These are phyloP conservation scores for Botrytis deweyae DNA, from an alignment of 2,329 filamentous ascomycete genomes.

Conservation along the genomic window DNA sequence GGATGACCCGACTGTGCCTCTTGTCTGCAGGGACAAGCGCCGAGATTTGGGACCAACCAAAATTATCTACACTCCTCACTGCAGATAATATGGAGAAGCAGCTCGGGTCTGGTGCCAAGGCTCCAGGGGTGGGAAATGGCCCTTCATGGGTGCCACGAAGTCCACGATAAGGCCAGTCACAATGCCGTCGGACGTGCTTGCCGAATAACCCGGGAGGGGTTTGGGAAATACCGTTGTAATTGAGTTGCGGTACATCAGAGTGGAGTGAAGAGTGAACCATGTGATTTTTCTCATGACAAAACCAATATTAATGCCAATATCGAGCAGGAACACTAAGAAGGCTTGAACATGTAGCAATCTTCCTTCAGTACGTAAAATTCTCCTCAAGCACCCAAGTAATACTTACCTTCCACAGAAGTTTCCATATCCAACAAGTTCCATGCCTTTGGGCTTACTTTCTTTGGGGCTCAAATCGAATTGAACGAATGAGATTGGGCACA, in stretches of 20 bases:
- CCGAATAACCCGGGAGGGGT: constrained; percentile 19
- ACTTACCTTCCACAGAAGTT: background rate
- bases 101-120: constrained; percentile 7
- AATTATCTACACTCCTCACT: constrained; percentile 12
- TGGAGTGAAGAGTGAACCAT: constrained; percentile 1
- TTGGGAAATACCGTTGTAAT: constrained; percentile 13
- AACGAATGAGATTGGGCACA: background rate
- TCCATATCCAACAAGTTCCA: background rate
- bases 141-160: constrained; percentile 22
- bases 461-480: background rate
- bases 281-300: background rate
- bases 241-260: constrained; percentile 11
- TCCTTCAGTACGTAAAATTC: constrained; percentile 11
- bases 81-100: constrained; percentile 20
- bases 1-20: constrained; percentile 31
- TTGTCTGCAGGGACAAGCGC: constrained; percentile 38
- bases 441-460: background rate
- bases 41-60: constrained; percentile 20
- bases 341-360: background rate
- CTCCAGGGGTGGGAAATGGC: background rate
- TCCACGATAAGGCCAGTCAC: constrained; percentile 22
- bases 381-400: constrained; percentile 1
- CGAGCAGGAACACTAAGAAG: background rate
- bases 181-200: constrained; percentile 19
- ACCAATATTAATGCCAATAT: background rate